Base-by-base conservation (phyloP, 2,329 filamentous ascomycete species). In the Penicillium sclerotigenum region DNA sequence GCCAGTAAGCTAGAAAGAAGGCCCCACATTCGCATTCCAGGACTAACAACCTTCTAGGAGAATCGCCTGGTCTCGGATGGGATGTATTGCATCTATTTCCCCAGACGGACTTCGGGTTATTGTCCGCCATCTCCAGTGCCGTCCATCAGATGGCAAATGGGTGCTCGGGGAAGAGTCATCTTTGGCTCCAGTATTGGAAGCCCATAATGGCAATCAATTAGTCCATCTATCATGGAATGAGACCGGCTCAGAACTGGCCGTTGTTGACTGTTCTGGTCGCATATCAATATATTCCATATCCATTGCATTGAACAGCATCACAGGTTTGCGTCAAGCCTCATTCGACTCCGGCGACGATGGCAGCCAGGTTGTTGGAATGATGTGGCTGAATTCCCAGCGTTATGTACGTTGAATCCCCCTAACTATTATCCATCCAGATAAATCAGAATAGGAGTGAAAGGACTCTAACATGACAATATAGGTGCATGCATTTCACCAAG, bases 61-160 rank as follows among this genome's bases (percentile, higher is more conserved):
- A 61, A 83, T 97, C 52, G 86, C 89, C 29, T 97, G 93, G 92
- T 96, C 93, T 11, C 91, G 87, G 66, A 83, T 86, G 58, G 93
- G 93, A 41, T 91, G 87, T 57, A 90, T 97, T 63, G 92, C 92
- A 28, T 88, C 87, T 52, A 88, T 97, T 62, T 83, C 87, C 20
- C 77, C 83, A 16, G 88, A 92, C 73, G 88, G 89, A 28, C 81
- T 82, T 46, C 81, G 80, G 14, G 77, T 97, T 50, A 85, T 89
- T 68, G 80, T 96, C 43, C 85, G 87, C 57, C 87, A 90, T 68
- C 80, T 96, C 48, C 82, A 84, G 33, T 87, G 88, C 66, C 81
- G 86, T 62, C 81, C 86, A 0, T 80, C 85, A 13, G 83, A 88
- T 73, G 90, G 87, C 2, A 80, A 80, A 38, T 97, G 92, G 91